These are phyloP conservation scores for Pichia nanzhaoensis DNA, from an alignment of 805 yeast species.

Conservation along the genomic window DNA sequence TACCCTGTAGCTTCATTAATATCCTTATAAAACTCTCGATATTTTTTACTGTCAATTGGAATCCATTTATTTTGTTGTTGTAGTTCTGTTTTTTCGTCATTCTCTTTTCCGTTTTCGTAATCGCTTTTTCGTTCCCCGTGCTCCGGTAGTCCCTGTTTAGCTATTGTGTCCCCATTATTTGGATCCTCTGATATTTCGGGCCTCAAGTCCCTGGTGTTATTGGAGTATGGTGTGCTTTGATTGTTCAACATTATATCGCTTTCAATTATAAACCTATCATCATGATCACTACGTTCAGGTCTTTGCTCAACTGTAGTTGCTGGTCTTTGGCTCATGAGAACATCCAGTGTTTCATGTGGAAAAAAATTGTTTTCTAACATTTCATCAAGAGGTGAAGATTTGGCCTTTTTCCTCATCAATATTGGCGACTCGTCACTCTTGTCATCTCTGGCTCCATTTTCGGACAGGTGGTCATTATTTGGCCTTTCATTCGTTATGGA, in stretches of 20 bases:
- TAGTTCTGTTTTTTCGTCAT: neutral
- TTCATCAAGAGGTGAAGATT: neutral
- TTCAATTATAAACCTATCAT: neutral
- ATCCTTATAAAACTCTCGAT: constrained; percentile 25
- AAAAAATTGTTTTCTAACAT: neutral
- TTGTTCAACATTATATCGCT: constrained; percentile 10
- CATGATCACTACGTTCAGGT: neutral
- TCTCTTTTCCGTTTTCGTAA: neutral
- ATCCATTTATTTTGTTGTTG: constrained; percentile 18
- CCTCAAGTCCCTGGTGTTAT: neutral
- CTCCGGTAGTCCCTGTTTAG: neutral
- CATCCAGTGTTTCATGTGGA: neutral
- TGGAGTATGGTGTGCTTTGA: constrained; percentile 16
- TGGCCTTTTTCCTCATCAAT: constrained; percentile 4
- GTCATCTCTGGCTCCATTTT: neutral
- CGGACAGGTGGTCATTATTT: too few species aligned
- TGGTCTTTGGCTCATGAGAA: neutral
- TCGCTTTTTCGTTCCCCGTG: neutral
- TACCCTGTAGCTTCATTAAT: constrained; percentile 28
- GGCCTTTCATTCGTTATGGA: too few species aligned
- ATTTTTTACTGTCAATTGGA: constrained; percentile 25
- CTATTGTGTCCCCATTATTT: too few species aligned
- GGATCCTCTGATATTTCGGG: too few species aligned
- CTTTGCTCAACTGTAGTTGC: neutral
- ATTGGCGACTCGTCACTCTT: constrained; percentile 3